A percentile compares a stretch with the other conserved stretches of the same genome.
Evolutionary conservation across 345 rosid genomes (phyloP).

Genomic region (Angophora floribunda): DNA sequence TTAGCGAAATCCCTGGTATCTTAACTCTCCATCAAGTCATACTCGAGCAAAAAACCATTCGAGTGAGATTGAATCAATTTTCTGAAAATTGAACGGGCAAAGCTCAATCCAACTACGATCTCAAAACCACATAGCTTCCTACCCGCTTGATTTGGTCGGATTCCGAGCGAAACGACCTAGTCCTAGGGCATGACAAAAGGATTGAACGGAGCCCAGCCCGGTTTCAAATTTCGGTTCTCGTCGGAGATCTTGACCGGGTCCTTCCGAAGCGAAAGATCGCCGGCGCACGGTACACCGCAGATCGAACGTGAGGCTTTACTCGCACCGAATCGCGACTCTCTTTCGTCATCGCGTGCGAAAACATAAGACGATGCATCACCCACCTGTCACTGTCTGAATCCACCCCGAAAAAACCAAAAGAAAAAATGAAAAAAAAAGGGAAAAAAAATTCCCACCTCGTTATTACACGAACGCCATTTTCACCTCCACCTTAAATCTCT

Average conservation of each 20-base stretch:
- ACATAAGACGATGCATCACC: not conserved
- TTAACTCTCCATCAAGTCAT: not conserved
- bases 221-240: not conserved
- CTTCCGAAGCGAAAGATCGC: not conserved
- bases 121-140: accelerated
- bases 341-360: not conserved
- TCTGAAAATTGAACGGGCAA: not conserved
- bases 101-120: not conserved
- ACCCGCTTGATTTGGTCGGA: not conserved
- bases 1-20: not conserved
- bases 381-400: not conserved
- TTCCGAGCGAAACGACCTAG: not conserved
- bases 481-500: not conserved
- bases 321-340: not conserved
- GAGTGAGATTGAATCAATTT: not conserved
- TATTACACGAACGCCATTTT: not conserved
- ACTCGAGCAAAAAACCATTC: not conserved
- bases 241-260: not conserved
- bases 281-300: not conserved
- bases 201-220: not conserved
- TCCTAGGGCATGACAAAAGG: not conserved
- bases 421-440: accelerated
- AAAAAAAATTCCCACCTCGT: not conserved
- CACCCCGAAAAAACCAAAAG: not conserved
- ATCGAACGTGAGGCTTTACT: not conserved